A percentile compares a stretch with the other conserved stretches of the same genome.
phyloP scores from a whole-genome alignment of 148 eudicot genomes.

The Limonium bicolor region DNA sequence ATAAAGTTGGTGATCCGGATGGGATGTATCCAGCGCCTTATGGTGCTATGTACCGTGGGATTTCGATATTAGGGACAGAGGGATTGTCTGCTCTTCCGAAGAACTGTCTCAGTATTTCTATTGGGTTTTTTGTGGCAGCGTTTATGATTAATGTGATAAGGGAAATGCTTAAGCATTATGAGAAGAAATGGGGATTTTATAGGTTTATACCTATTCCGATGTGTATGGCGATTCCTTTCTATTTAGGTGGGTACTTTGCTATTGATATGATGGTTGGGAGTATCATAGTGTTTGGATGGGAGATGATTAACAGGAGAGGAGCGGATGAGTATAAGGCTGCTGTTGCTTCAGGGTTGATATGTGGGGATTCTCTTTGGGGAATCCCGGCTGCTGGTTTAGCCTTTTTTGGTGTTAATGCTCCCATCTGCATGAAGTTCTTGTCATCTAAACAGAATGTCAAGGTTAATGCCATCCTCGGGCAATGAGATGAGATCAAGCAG shows the following conservation, averaged over 20 bases:
- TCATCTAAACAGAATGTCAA: constrained; percentile 19
- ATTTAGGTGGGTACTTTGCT: constrained; percentile 51
- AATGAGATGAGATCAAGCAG: no score
- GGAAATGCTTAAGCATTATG: constrained; percentile 15
- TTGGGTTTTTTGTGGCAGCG: constrained; percentile 31
- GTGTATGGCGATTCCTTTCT: constrained; percentile 83
- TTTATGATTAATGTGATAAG: constrained; percentile 28
- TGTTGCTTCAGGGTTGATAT: constrained; percentile 69
- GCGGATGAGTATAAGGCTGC: constrained; percentile 58
- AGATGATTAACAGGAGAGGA: constrained; percentile 22
- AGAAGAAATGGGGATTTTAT: constrained; percentile 19
- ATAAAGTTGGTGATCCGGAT: constrained; percentile 22
- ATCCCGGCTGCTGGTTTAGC: constrained; percentile 58
- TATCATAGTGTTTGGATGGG: constrained; percentile 42
- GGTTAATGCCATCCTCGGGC: constrained; percentile 28
- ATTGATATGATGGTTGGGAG: constrained; percentile 74
- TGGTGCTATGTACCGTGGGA: constrained; percentile 37
- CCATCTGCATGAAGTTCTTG: constrained; percentile 59
- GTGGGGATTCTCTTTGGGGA: constrained; percentile 75
- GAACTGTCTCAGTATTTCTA: constrained; percentile 41
- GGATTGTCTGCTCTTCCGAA: constrained; percentile 46
- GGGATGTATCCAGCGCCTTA: constrained; percentile 50
- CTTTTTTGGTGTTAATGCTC: constrained; percentile 42
- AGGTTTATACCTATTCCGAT: constrained; percentile 51
- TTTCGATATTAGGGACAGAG: constrained; percentile 45